phyloP scores from a whole-genome alignment of 139 green algal genomes.

The Tetraselmis chui region DNA sequence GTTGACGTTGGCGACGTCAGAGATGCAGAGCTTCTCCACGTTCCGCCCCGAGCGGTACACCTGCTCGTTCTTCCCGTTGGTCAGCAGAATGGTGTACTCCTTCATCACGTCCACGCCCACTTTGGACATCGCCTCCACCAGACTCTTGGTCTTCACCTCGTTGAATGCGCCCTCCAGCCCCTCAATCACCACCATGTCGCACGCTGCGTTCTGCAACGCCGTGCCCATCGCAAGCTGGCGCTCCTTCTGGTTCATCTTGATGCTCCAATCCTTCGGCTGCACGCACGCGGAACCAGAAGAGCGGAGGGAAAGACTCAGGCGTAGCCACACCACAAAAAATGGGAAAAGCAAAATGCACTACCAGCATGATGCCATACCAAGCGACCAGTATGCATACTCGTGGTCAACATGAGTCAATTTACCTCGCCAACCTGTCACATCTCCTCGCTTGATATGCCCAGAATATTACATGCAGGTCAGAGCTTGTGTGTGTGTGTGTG shows the following conservation, averaged over 20 bases:
- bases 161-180: slow-evolving; percentile 37
- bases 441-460: no score
- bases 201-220: slow-evolving; percentile 81
- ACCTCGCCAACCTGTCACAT: no score
- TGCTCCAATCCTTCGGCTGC: slow-evolving; percentile 90
- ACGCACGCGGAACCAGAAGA: no score
- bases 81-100: slow-evolving; percentile 66
- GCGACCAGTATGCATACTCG: no score
- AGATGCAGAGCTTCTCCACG: slow-evolving; percentile 39
- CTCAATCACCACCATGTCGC: slow-evolving; percentile 81
- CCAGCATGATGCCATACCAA: no score
- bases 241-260: slow-evolving; percentile 99
- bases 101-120: slow-evolving; percentile 49
- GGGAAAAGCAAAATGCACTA: no score
- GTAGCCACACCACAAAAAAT: no score
- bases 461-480: no score
- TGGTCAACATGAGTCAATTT: no score
- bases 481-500: no score
- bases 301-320: no score
- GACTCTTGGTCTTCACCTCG: slow-evolving; percentile 71
- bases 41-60: slow-evolving; percentile 67
- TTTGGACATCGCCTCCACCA: slow-evolving; percentile 60
- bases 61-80: slow-evolving; percentile 44
- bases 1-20: slow-evolving; percentile 25
- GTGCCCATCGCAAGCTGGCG: slow-evolving; percentile 84